These are phyloP conservation scores for Cyclotella atomus DNA, from an alignment of 108 stramenopile genomes.

Conservation along the genomic window DNA sequence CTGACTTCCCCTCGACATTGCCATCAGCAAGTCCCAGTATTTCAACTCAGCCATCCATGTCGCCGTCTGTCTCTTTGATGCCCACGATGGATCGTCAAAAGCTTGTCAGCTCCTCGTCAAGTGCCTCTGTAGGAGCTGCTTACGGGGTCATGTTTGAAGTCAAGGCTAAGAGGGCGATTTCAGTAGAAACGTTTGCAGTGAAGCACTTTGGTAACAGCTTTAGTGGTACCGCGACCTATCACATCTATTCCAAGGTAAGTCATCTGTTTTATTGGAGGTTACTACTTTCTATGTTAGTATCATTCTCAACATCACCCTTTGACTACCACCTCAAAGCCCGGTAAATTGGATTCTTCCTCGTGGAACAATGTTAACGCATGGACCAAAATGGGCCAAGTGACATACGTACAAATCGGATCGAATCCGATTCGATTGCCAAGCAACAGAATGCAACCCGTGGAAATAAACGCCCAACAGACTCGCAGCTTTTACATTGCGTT, in stretches of 20 bases:
- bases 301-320: background rate
- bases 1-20: background rate
- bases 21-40: slow-evolving; percentile 1
- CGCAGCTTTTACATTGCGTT: slow-evolving; percentile 27
- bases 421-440: slow-evolving; percentile 12
- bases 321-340: background rate
- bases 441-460: background rate
- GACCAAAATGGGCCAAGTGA: slow-evolving; percentile 4
- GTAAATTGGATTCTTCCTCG: background rate
- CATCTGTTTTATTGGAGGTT: background rate
- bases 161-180: background rate
- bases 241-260: slow-evolving; percentile 12
- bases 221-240: slow-evolving; percentile 6
- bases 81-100: background rate
- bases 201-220: background rate
- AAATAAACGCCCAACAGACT: slow-evolving; percentile 7
- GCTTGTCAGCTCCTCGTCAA: background rate
- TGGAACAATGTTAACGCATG: slow-evolving; percentile 12
- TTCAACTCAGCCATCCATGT: slow-evolving; percentile 8
- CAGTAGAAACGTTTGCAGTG: slow-evolving; percentile 13
- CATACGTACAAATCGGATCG: background rate
- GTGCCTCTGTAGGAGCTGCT: background rate
- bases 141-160: slow-evolving; percentile 26
- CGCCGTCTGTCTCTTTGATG: slow-evolving; percentile 9
- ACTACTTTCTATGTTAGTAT: background rate